Percentiles rank a stretch among this genome's conserved stretches.
Evolutionary conservation across 2,329 filamentous ascomycete species (phyloP).

Genomic region (Ophiocordyceps polyrhachis-furcata): DNA sequence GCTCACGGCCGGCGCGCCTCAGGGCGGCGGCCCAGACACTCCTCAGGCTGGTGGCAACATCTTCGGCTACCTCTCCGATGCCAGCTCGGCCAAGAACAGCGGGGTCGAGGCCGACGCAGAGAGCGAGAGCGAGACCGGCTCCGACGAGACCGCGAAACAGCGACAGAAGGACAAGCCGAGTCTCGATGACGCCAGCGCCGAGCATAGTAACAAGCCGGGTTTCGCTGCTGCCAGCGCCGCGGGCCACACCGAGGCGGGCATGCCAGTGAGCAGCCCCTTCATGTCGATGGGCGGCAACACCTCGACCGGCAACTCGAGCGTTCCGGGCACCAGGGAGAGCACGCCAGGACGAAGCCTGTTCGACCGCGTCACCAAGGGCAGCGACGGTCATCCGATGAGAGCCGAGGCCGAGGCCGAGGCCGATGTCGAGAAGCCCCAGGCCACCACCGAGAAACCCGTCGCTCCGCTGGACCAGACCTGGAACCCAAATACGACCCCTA

Average conservation of each 20-base stretch:
- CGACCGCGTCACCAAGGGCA: slow-evolving; percentile 32
- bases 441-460: slow-evolving; percentile 9
- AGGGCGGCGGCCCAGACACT: slow-evolving; percentile 4
- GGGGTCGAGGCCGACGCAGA: slow-evolving; percentile 28
- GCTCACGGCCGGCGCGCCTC: slow-evolving; percentile 20
- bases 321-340: slow-evolving; percentile 23
- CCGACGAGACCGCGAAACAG: slow-evolving; percentile 24
- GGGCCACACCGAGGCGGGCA: not conserved
- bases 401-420: slow-evolving; percentile 8
- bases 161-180: slow-evolving; percentile 24
- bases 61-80: slow-evolving; percentile 40
- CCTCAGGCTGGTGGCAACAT: slow-evolving; percentile 25
- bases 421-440: slow-evolving; percentile 4
- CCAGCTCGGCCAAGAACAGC: slow-evolving; percentile 35
- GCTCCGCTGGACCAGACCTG: slow-evolving; percentile 19
- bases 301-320: slow-evolving; percentile 13
- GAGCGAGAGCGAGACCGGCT: slow-evolving; percentile 26
- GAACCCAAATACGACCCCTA: slow-evolving; percentile 28
- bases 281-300: slow-evolving; percentile 6
- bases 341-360: slow-evolving; percentile 32
- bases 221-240: slow-evolving; percentile 1
- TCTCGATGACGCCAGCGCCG: slow-evolving; percentile 21
- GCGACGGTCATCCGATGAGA: slow-evolving; percentile 29
- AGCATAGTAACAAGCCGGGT: slow-evolving; percentile 11
- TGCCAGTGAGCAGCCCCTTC: not conserved